Percentiles rank a stretch among this genome's conserved stretches.
These are phyloP conservation scores for Penicillium sp. DNA, from an alignment of 2,329 filamentous ascomycete species.

Conservation along the genomic window DNA sequence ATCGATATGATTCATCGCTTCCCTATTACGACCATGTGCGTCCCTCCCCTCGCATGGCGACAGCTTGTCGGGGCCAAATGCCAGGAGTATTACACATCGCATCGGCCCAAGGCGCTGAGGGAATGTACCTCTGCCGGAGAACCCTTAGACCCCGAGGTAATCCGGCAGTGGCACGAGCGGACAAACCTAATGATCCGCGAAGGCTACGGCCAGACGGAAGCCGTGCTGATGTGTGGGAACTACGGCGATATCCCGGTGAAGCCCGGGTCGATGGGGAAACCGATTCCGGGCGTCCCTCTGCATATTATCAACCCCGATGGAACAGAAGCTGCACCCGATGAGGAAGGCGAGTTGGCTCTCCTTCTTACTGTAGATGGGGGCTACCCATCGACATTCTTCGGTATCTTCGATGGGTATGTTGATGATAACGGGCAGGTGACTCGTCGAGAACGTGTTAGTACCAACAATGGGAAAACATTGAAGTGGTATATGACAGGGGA, in stretches of 20 bases:
- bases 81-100: background rate
- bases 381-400: too few relatives aligned
- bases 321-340: too few relatives aligned
- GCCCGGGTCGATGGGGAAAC: constrained; percentile 6
- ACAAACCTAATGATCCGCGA: background rate
- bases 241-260: background rate
- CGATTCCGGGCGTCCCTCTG: background rate
- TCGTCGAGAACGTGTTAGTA: too few relatives aligned
- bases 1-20: background rate
- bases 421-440: too few relatives aligned
- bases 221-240: background rate
- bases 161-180: background rate
- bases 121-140: background rate
- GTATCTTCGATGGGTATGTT: too few relatives aligned
- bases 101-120: background rate
- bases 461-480: too few relatives aligned
- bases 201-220: constrained; percentile 6
- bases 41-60: background rate
- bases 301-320: background rate
- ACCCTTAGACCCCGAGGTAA: background rate
- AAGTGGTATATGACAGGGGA: too few relatives aligned
- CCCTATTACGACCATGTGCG: constrained; percentile 1
- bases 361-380: too few relatives aligned
- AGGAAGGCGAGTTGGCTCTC: too few relatives aligned
- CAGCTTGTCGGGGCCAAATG: background rate